phyloP scores from a whole-genome alignment of 1,284 basidiomycete genomes.

The Microbotryomycetes sp. region DNA sequence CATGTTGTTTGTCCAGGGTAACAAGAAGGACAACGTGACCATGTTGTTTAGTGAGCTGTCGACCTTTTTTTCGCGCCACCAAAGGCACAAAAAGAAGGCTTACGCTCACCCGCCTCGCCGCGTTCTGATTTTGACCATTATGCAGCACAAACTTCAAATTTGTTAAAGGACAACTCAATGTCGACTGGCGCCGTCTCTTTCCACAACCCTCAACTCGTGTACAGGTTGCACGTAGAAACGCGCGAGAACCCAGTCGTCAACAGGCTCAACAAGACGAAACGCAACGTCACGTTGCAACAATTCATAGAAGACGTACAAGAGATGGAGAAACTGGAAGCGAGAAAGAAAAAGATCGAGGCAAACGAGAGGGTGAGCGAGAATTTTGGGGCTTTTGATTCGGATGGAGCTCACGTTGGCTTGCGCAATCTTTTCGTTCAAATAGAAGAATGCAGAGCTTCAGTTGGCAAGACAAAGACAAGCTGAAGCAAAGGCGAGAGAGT shows the following conservation, averaged over 20 bases:
- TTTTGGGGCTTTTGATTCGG: slow-evolving; percentile 47
- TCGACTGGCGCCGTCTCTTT: slow-evolving; percentile 91
- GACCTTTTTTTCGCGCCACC: slow-evolving; percentile 71
- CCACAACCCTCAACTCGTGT: slow-evolving; percentile 74
- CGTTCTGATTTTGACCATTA: no score
- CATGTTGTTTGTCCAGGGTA: slow-evolving; percentile 48
- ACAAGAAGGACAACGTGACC: slow-evolving; percentile 92
- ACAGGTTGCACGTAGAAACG: slow-evolving; percentile 62
- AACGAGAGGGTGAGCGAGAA: slow-evolving; percentile 1
- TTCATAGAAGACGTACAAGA: slow-evolving; percentile 65
- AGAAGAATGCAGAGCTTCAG: slow-evolving; percentile 41
- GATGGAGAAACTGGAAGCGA: slow-evolving; percentile 63
- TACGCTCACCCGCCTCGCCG: no score
- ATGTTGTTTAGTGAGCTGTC: slow-evolving; percentile 78
- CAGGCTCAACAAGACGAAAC: slow-evolving; percentile 47
- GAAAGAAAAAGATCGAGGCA: slow-evolving; percentile 68
- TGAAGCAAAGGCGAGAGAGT: slow-evolving; percentile 58
- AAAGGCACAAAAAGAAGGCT: slow-evolving; percentile 92
- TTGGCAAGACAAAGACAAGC: slow-evolving; percentile 58
- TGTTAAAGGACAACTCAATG: slow-evolving; percentile 91
- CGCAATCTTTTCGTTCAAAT: neutral
- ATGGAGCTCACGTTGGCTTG: slow-evolving; percentile 41
- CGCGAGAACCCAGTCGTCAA: slow-evolving; percentile 87
- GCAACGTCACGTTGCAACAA: slow-evolving; percentile 72
- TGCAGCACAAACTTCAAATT: slow-evolving; percentile 10